Evolutionary conservation across 306 rosid species (phyloP), one percentile per base, ranked within the genome.

Genomic region (Quercus rubra): DNA sequence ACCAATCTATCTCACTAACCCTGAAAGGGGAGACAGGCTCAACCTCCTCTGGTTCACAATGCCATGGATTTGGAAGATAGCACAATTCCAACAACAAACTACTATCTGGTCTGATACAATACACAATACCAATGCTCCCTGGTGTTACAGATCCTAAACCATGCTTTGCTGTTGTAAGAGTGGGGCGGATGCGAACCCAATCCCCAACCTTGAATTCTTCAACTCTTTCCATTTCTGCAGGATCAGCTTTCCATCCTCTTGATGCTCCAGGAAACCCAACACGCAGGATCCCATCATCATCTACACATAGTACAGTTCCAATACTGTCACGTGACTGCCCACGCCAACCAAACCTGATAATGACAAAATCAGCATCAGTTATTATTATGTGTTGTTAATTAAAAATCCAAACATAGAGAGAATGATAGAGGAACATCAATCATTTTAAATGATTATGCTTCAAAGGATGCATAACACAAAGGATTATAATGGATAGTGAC

Each of bases 211-310:
- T 95, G 88, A 90, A 95, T 82, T 95, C 99, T 86, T 95, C 97
- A 74, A 95, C 99, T 75, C 99, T 91, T 73, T 93, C 99, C 99
- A 95, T 95, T 84, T 95, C 99, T 12, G 98, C 97, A 49, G 99
- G 99, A 87, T 95, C 98, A 83, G 99, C 99, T 79, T 93, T 91
- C 98, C 99, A 95, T 81, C 99, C 99, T 86, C 99, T 95, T 52
- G 99, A 95, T 73, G 99, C 99, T 82, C 99, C 99, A 81, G 99
- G 99, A 90, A 91, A 95, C 79, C 99, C 99, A 80, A 95, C 99
- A 72, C 98, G 98, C 74, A 95, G 91, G 69, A 95, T 93, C 72
- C 99, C 99, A 82, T 95, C 99, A 52, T 95, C 99, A 30, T 95
- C 99, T 71, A 95, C 98, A 38, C 99, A 95, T 80, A 95, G 87